Percentiles rank a stretch among this genome's conserved stretches.
These are phyloP conservation scores for Casuarina glauca DNA, from an alignment of 306 rosid genomes.

Conservation along the genomic window DNA sequence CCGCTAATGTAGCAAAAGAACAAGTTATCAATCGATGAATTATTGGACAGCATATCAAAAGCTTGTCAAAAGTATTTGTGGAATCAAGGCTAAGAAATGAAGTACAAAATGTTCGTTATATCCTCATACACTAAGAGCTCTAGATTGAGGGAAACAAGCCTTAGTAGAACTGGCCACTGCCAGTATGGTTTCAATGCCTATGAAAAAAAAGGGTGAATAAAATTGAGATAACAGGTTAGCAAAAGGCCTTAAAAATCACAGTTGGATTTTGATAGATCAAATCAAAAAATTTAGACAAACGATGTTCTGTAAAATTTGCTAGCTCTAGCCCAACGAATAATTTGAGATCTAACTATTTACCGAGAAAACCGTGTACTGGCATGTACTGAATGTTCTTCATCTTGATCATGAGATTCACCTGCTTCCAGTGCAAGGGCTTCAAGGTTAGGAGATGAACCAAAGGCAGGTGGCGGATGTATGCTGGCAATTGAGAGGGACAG, in stretches of 20 bases:
- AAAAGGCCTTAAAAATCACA: not conserved
- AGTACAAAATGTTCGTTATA: conserved; percentile 28
- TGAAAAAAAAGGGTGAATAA: not conserved
- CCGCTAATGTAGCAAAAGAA: too few relatives aligned
- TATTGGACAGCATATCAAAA: conserved; percentile 14
- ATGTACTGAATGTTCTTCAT: conserved; percentile 68
- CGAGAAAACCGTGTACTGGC: conserved; percentile 51
- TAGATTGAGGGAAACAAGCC: not conserved
- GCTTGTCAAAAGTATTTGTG: not conserved
- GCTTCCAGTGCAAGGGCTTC: conserved; percentile 92
- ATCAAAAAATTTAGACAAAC: not conserved
- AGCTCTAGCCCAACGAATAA: conserved; percentile 8
- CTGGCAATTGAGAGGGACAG: conserved; percentile 40
- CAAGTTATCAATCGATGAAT: too few relatives aligned
- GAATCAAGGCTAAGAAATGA: conserved; percentile 12
- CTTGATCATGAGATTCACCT: conserved; percentile 46
- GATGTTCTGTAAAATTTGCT: conserved; percentile 20
- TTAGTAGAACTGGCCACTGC: conserved; percentile 6
- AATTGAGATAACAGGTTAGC: not conserved
- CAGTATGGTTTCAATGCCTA: not conserved
- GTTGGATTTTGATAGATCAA: not conserved
- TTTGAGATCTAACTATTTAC: conserved; percentile 41
- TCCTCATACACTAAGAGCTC: conserved; percentile 18
- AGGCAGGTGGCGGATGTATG: conserved; percentile 96
- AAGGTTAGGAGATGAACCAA: conserved; percentile 97